Conservation (phyloP, 768 basidiomycete species). For the Russula vinacea region DNA sequence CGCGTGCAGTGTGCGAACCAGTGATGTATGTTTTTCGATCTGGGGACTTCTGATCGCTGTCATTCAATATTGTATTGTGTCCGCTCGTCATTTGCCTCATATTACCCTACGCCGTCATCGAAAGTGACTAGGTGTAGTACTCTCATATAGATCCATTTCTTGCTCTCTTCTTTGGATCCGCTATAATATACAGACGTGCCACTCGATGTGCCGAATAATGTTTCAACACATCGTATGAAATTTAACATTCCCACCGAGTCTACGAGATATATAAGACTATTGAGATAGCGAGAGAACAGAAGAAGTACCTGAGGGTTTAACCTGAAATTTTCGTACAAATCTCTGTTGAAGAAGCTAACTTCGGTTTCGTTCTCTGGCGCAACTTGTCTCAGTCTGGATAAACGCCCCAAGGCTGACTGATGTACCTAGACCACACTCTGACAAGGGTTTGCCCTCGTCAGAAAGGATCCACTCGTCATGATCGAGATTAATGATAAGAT, state of each 20-base stretch:
- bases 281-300: too few relatives aligned
- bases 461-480: constrained; percentile 90
- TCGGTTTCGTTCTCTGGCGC: constrained; percentile 89
- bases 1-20: constrained; percentile 96
- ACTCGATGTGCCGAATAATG: constrained; percentile 5
- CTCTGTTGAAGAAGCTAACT: constrained; percentile 83
- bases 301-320: constrained; percentile 66
- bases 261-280: constrained; percentile 8
- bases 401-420: constrained; percentile 16
- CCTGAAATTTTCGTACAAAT: constrained; percentile 78
- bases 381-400: background rate
- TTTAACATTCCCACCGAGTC: constrained; percentile 29
- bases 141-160: constrained; percentile 26
- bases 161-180: constrained; percentile 8
- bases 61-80: constrained; percentile 25
- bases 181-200: constrained; percentile 15
- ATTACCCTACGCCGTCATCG: constrained; percentile 23
- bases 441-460: constrained; percentile 63
- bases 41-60: constrained; percentile 20
- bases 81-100: constrained; percentile 9
- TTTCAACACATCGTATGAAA: background rate
- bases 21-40: constrained; percentile 39
- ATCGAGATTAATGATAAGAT: constrained; percentile 97
- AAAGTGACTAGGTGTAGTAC: constrained; percentile 20
- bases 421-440: constrained; percentile 73